Evolutionary conservation across 2,329 filamentous ascomycete species (phyloP), one percentile per base, ranked within the genome.

Genomic region (Scedosporium aurantiacum): DNA sequence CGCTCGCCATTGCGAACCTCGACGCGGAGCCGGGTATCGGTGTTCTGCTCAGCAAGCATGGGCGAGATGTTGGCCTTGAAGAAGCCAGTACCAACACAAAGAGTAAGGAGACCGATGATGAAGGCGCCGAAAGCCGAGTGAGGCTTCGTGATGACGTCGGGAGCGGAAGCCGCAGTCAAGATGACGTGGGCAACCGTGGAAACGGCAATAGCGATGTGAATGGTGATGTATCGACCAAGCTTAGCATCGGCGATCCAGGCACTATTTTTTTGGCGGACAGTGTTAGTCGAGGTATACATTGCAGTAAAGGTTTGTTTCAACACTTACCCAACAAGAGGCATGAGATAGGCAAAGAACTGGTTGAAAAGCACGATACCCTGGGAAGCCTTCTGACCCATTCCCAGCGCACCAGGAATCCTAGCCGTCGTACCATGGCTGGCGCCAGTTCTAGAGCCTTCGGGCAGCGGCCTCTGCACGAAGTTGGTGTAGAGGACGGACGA

Each of bases 11-110:
- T 73, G 47, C 77, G 74, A 2, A 77, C 80, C 65, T 82, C 76
- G 61, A 89, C 78, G 58, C 78, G 79, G 65, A 84, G 80, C 63
- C 78, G 80, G 3, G 76, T 79, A 62, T 84, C 81, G 40, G 77
- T 78, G 70, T 87, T 86, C 72, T 90, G 87, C 68, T 90, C 87
- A 21, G 86, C 86, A 61, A 90, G 82, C 18, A 90, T 75, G 0
- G 87, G 85, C 0, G 86, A 85, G 52, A 92, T 88, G 69, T 92
- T 92, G 65, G 86, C 83, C 77, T 92, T 93, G 82, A 92, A 91
- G 68, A 89, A 87, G 64, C 89, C 89, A 1, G 88, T 90, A 52
- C 89, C 89, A 32, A 90, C 72, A 65, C 78, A 78, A 45, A 81
- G 76, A 25, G 69, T 68, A 40, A 80, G 68, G 37, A 80, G 74